Percentiles rank a stretch among this genome's conserved stretches.
Evolutionary conservation across 345 rosid species (phyloP).

Genomic region (Luvunga scandens): DNA sequence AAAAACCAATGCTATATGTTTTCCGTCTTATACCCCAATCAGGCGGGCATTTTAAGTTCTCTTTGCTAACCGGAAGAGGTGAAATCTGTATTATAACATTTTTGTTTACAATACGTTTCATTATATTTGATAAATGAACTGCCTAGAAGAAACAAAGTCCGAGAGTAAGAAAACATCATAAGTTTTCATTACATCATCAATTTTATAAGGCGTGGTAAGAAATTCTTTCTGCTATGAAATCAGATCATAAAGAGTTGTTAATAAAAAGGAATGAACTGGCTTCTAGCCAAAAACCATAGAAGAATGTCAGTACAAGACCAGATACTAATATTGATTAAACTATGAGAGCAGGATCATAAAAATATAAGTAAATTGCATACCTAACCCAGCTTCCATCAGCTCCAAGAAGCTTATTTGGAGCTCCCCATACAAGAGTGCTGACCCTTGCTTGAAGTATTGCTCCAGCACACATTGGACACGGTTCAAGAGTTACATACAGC

Average conservation of each 20-base stretch:
- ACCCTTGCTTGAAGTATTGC: slow-evolving; percentile 97
- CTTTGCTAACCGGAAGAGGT: not conserved
- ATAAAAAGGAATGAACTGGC: not conserved
- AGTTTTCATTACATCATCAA: not conserved
- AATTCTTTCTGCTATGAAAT: not conserved
- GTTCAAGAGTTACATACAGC: slow-evolving; percentile 92
- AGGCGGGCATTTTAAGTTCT: not conserved
- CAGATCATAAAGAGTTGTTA: not conserved
- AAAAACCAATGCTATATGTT: not conserved
- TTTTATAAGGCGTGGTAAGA: not conserved
- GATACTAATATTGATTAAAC: not conserved
- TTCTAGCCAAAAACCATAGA: not conserved
- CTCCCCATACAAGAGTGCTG: slow-evolving; percentile 92
- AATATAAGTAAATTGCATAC: slow-evolving; percentile 29
- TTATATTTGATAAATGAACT: not conserved
- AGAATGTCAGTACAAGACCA: not conserved
- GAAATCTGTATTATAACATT: not conserved
- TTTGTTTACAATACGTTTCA: not conserved
- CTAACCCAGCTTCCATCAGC: slow-evolving; percentile 99
- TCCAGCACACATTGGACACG: slow-evolving; percentile 99
- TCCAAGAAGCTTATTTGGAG: slow-evolving; percentile 98
- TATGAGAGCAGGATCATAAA: not conserved
- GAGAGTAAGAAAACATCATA: no score
- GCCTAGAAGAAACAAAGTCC: not conserved
- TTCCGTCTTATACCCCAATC: not conserved